A percentile compares a stretch with the other conserved stretches of the same genome.
These are phyloP conservation scores for Capniomyces stellatus DNA, from an alignment of 371 early-diverging fungal genomes.

Conservation along the genomic window DNA sequence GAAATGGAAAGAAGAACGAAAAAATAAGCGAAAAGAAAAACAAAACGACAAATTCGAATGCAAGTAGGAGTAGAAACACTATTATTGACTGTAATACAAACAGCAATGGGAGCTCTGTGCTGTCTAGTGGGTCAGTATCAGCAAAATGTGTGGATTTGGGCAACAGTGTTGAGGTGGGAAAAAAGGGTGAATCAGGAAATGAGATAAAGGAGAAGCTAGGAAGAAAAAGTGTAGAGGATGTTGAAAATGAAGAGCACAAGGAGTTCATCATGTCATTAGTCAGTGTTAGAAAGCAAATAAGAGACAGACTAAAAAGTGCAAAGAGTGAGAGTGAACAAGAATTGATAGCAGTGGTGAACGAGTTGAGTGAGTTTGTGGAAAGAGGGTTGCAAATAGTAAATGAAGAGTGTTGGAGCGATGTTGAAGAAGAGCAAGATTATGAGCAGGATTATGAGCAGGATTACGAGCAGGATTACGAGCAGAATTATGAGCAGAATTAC, in stretches of 20 bases:
- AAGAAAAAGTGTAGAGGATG: too few species aligned
- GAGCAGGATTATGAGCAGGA: conserved; percentile 3
- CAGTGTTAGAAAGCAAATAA: not conserved
- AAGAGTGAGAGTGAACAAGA: conserved; percentile 20
- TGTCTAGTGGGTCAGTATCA: too few species aligned
- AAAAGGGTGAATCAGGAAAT: too few species aligned
- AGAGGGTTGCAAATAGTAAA: conserved; percentile 20
- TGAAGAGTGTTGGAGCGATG: conserved; percentile 8
- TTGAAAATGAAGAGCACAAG: not conserved
- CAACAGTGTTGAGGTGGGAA: too few species aligned
- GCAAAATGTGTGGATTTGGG: too few species aligned
- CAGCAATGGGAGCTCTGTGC: too few species aligned
- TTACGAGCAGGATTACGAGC: not conserved
- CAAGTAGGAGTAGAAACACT: too few species aligned
- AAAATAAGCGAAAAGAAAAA: too few species aligned
- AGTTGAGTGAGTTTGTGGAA: conserved; percentile 20
- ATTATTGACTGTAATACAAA: too few species aligned
- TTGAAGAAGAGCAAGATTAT: not conserved
- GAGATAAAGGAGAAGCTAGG: too few species aligned
- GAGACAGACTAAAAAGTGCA: conserved; percentile 9
- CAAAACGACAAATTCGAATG: too few species aligned
- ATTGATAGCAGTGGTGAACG: conserved; percentile 17
- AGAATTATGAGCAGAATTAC: not conserved
- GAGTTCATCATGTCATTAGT: not conserved
- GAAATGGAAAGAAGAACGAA: too few species aligned